phyloP scores from a whole-genome alignment of 2,329 filamentous ascomycete species.

The Fusarium sp. region DNA sequence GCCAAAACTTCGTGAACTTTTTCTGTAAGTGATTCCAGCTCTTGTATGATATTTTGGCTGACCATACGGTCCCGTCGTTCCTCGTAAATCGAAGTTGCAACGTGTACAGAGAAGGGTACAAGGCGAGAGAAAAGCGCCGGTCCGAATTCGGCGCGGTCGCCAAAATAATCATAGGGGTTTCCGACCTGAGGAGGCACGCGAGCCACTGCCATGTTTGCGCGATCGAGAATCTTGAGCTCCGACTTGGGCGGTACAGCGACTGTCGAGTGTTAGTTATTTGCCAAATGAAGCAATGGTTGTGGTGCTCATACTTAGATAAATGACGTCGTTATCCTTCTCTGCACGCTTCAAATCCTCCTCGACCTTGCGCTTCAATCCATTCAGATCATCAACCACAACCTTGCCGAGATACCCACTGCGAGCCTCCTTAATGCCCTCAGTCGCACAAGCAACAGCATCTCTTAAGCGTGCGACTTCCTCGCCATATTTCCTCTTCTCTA shows the following conservation, averaged over 20 bases:
- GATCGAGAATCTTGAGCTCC: slow-evolving; percentile 85
- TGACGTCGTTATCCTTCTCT: slow-evolving; percentile 96
- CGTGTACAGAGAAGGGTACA: slow-evolving; percentile 94
- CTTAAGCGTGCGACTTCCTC: slow-evolving; percentile 90
- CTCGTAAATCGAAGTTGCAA: slow-evolving; percentile 95
- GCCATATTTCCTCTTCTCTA: slow-evolving; percentile 94
- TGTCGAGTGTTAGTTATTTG: slow-evolving; percentile 52
- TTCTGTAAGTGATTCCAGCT: slow-evolving; percentile 84
- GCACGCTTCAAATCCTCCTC: slow-evolving; percentile 90
- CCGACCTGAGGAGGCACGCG: slow-evolving; percentile 85
- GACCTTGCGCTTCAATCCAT: slow-evolving; percentile 83
- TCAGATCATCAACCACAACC: slow-evolving; percentile 82
- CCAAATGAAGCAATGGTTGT: accelerated
- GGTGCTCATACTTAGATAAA: slow-evolving; percentile 78
- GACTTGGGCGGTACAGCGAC: slow-evolving; percentile 87
- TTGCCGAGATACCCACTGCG: slow-evolving; percentile 81
- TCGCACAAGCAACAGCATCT: slow-evolving; percentile 85
- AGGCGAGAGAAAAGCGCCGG: slow-evolving; percentile 88
- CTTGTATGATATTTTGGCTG: slow-evolving; percentile 86
- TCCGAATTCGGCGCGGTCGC: slow-evolving; percentile 83
- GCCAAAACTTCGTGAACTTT: slow-evolving; percentile 83
- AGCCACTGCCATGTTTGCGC: slow-evolving; percentile 87
- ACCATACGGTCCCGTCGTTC: slow-evolving; percentile 91
- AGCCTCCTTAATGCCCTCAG: slow-evolving; percentile 86
- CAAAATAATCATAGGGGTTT: slow-evolving; percentile 82